Conservation (phyloP, 2,329 filamentous ascomycete species). For the Phaeoacremonium minimum region DNA sequence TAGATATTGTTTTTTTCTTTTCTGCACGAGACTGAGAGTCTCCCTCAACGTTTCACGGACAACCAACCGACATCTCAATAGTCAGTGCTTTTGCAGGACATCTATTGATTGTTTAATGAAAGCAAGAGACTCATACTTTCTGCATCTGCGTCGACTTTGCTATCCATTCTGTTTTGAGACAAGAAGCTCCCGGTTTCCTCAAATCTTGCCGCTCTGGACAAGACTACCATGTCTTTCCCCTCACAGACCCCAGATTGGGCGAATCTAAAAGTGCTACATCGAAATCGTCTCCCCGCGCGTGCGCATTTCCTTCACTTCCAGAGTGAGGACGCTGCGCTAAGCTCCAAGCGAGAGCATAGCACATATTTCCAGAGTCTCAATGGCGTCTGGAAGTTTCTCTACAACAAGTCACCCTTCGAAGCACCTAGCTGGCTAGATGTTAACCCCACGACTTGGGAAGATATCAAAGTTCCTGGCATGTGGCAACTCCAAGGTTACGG, state of each 20-base stretch:
- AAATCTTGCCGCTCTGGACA: not conserved
- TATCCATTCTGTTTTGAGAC: too few species aligned
- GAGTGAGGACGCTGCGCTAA: conserved; percentile 41
- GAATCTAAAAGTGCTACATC: conserved; percentile 56
- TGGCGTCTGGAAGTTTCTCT: conserved; percentile 50
- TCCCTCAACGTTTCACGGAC: too few species aligned
- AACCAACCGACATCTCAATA: too few species aligned
- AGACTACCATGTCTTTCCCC: not conserved
- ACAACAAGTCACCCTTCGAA: conserved; percentile 37
- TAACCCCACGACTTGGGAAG: conserved; percentile 30
- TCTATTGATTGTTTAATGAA: too few species aligned
- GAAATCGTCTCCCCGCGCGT: conserved; percentile 53
- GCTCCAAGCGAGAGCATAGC: conserved; percentile 30
- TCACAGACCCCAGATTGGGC: conserved; percentile 49
- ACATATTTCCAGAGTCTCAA: conserved; percentile 41
- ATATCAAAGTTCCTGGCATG: conserved; percentile 59
- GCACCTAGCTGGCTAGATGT: conserved; percentile 7
- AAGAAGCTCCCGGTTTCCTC: too few species aligned
- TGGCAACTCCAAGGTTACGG: conserved; percentile 68
- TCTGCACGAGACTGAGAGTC: too few species aligned
- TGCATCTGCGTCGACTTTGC: too few species aligned
- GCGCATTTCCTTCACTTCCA: conserved; percentile 52
- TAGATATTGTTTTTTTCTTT: too few species aligned
- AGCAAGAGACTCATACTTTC: too few species aligned
- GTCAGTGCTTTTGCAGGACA: too few species aligned